phyloP scores from a whole-genome alignment of 148 eudicot species.

The Rhododendron williamsianum region DNA sequence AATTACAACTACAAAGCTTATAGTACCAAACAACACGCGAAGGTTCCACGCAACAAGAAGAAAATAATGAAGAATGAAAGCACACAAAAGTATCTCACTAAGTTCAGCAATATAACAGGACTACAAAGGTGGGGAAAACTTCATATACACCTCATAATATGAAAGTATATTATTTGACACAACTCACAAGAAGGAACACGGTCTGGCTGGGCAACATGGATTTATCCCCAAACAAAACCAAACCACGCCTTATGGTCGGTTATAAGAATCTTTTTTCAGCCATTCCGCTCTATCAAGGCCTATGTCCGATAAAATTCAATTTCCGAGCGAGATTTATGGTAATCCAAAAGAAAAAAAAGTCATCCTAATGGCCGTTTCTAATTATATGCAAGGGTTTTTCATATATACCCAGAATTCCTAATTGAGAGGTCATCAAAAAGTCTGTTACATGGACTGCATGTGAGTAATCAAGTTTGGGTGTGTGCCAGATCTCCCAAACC shows the following conservation, averaged over 20 bases:
- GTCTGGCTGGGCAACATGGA: background rate
- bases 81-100: constrained; percentile 6
- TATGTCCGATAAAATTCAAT: background rate
- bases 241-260: background rate
- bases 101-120: constrained; percentile 35
- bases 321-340: background rate
- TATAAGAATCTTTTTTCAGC: background rate
- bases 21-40: background rate
- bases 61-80: background rate
- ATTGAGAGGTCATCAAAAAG: background rate
- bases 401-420: background rate
- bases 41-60: background rate
- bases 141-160: background rate
- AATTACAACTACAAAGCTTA: background rate
- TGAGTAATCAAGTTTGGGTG: no score
- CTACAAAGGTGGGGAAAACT: background rate
- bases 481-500: no score
- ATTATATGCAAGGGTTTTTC: background rate
- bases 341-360: background rate
- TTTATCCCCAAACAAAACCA: background rate
- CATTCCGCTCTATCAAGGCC: background rate
- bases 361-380: background rate
- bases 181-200: background rate
- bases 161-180: background rate
- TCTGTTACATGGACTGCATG: background rate